Percentiles rank a stretch among this genome's conserved stretches.
Evolutionary conservation across 2,329 filamentous ascomycete species (phyloP).

Genomic region (Fusarium goolgardi): DNA sequence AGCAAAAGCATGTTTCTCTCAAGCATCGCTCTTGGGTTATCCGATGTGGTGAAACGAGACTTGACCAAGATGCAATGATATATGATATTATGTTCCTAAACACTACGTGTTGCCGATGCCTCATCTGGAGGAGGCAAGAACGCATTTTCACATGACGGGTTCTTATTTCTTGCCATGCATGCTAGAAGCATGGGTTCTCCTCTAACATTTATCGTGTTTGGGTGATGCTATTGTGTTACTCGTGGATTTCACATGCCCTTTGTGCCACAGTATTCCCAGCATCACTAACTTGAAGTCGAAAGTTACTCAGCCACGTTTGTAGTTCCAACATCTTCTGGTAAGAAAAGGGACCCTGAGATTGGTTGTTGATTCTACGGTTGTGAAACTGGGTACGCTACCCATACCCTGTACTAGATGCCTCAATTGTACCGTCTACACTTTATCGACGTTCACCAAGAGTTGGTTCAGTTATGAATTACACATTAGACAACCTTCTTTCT

Average conservation of each 20-base stretch:
- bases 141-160: slow-evolving; percentile 11
- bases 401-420: background rate
- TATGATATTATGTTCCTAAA: background rate
- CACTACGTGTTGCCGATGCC: background rate
- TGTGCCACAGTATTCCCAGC: background rate
- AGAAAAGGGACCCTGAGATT: background rate
- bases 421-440: background rate
- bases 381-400: slow-evolving; percentile 8
- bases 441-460: background rate
- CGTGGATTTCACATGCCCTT: background rate
- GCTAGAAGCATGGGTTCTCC: background rate
- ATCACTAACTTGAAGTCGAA: background rate
- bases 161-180: slow-evolving; percentile 4
- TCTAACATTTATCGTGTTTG: background rate
- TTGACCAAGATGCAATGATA: background rate
- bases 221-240: background rate
- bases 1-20: slow-evolving; percentile 32
- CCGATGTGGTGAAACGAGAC: background rate
- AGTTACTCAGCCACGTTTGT: background rate
- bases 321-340: background rate
- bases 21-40: background rate
- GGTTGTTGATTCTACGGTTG: background rate
- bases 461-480: slow-evolving; percentile 3
- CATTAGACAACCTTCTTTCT: background rate
- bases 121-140: background rate